A percentile compares a stretch with the other conserved stretches of the same genome.
Evolutionary conservation across 2,329 filamentous ascomycete genomes (phyloP).

Genomic region (Chalaropsis ovoidea): DNA sequence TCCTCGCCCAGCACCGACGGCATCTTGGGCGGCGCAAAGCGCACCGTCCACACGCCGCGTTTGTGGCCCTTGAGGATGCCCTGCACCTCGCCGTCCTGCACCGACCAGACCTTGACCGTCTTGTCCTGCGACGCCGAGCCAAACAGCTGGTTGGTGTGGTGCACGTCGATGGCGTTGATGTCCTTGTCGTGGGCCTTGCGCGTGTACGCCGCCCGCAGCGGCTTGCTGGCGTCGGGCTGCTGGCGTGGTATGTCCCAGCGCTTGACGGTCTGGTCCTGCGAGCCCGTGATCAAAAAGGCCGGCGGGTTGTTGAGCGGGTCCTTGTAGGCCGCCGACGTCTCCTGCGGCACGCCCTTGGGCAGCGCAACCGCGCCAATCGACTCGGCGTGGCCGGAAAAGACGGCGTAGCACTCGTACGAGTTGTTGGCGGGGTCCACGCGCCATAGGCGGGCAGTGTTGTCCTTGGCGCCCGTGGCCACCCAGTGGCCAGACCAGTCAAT

Average conservation of each 20-base stretch:
- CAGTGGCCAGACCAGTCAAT: slow-evolving; percentile 95
- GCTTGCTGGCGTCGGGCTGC: slow-evolving; percentile 36
- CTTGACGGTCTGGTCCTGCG: slow-evolving; percentile 91
- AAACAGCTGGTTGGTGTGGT: slow-evolving; percentile 65
- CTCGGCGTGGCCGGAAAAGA: slow-evolving; percentile 85
- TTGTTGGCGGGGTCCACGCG: slow-evolving; percentile 64
- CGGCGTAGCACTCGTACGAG: slow-evolving; percentile 68
- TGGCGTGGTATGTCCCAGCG: slow-evolving; percentile 70
- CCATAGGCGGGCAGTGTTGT: slow-evolving; percentile 91
- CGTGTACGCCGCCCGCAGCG: slow-evolving; percentile 64
- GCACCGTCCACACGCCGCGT: slow-evolving; percentile 90
- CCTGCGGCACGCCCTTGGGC: slow-evolving; percentile 57
- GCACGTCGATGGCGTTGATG: slow-evolving; percentile 87
- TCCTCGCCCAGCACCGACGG: slow-evolving; percentile 63
- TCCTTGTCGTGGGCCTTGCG: slow-evolving; percentile 97
- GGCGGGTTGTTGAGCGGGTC: slow-evolving; percentile 73
- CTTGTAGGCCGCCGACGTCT: slow-evolving; percentile 58
- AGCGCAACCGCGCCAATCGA: slow-evolving; percentile 84
- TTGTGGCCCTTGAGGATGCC: slow-evolving; percentile 88
- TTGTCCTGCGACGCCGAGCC: slow-evolving; percentile 95
- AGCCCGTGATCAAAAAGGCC: slow-evolving; percentile 77
- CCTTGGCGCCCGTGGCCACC: slow-evolving; percentile 92
- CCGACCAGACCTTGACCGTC: slow-evolving; percentile 93
- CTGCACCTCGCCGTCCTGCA: slow-evolving; percentile 77
- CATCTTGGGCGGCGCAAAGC: slow-evolving; percentile 71